These are phyloP conservation scores for Paraleonurus japonicus DNA, from an alignment of 257 asterid genomes.

Conservation along the genomic window DNA sequence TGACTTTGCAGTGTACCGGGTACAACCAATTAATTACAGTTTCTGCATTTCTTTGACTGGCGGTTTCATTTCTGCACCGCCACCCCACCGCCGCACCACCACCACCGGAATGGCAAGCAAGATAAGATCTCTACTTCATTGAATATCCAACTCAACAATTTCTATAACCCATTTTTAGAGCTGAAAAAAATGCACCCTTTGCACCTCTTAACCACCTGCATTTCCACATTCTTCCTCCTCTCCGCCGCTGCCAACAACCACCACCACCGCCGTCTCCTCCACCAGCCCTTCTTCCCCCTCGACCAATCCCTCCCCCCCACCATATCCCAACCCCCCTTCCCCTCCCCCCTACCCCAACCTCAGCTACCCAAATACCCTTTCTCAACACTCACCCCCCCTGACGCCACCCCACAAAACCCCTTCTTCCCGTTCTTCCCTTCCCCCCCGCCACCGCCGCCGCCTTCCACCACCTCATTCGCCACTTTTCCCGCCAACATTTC, in stretches of 20 bases:
- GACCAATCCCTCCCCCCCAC: constrained; percentile 39
- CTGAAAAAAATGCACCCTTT: constrained; percentile 21
- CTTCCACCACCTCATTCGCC: constrained; percentile 35
- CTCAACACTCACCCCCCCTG: constrained; percentile 48
- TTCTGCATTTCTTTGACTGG: constrained; percentile 17
- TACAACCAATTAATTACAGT: constrained; percentile 18
- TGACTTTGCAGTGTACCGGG: not conserved
- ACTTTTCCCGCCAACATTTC: constrained; percentile 89
- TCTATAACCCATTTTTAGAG: not conserved
- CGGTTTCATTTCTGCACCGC: constrained; percentile 12
- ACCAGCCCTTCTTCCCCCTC: constrained; percentile 57
- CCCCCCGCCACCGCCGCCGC: constrained; percentile 42
- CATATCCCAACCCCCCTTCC: constrained; percentile 44
- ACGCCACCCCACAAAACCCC: constrained; percentile 34
- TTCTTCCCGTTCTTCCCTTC: constrained; percentile 58
- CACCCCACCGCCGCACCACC: constrained; percentile 1
- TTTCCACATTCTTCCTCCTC: constrained; percentile 20
- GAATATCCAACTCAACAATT: not conserved
- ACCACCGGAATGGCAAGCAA: not conserved
- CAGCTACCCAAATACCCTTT: constrained; percentile 64
- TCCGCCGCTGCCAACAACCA: constrained; percentile 27
- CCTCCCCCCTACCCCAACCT: constrained; percentile 42
- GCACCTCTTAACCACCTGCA: not conserved
- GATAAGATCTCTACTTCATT: not conserved
- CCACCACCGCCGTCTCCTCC: constrained; percentile 60